Percentiles rank a stretch among this genome's conserved stretches.
Evolutionary conservation across 2,329 filamentous ascomycete genomes (phyloP).

Genomic region (Xylaria sp.): DNA sequence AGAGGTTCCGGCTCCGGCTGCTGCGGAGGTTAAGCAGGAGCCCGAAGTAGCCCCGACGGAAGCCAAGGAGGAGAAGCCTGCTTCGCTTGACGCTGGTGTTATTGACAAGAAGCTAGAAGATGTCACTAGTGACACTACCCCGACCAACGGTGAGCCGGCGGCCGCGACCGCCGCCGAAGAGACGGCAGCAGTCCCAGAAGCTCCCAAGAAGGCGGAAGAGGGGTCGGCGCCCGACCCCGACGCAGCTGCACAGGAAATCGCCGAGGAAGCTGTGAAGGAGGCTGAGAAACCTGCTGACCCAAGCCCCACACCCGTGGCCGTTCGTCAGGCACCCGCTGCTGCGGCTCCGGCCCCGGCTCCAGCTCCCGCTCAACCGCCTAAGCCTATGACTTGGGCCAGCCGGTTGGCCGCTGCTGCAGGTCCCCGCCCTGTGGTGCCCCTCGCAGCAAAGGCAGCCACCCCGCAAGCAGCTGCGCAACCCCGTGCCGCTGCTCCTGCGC

Average conservation of each 20-base stretch:
- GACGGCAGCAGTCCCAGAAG: conserved; percentile 37
- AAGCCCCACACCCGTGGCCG: conserved; percentile 54
- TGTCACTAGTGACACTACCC: conserved; percentile 44
- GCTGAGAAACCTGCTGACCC: conserved; percentile 70
- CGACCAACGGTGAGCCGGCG: conserved; percentile 47
- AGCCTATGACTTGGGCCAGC: conserved; percentile 77
- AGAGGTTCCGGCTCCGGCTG: conserved; percentile 32
- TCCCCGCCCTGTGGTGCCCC: conserved; percentile 53
- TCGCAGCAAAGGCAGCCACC: conserved; percentile 31
- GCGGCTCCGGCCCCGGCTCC: conserved; percentile 49
- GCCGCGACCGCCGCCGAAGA: conserved; percentile 39
- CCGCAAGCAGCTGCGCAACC: conserved; percentile 10
- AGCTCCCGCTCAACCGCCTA: conserved; percentile 51
- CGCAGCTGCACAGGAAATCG: conserved; percentile 54
- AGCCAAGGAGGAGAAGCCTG: conserved; percentile 41
- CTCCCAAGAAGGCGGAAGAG: conserved; percentile 22
- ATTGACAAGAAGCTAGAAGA: conserved; percentile 80
- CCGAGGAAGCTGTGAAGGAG: conserved; percentile 59
- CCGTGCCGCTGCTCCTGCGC: conserved; percentile 41
- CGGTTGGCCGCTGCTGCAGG: conserved; percentile 62
- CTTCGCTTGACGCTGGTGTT: conserved; percentile 46
- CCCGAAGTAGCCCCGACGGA: conserved; percentile 37
- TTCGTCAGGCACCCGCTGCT: conserved; percentile 51
- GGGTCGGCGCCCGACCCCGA: conserved; percentile 48
- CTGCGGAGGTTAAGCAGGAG: conserved; percentile 38